Evolutionary conservation across 2,329 filamentous ascomycete genomes (phyloP).

Genomic region (Botrytis deweyae): DNA sequence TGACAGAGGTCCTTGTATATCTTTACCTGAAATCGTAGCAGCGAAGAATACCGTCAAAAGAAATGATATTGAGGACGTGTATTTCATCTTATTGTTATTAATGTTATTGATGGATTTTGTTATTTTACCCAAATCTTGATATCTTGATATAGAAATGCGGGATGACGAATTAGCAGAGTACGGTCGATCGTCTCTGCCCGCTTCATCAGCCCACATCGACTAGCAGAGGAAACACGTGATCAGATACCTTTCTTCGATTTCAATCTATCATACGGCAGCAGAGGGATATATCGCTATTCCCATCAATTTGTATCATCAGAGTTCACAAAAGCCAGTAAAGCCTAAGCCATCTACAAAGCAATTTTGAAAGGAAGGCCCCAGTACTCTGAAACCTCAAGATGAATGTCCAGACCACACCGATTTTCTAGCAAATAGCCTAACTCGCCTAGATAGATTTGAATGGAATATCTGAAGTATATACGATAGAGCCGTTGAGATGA

Average conservation of each 20-base stretch:
- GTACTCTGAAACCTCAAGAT: background rate
- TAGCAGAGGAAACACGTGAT: background rate
- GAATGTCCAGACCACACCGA: background rate
- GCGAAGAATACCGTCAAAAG: constrained; percentile 26
- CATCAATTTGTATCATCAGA: background rate
- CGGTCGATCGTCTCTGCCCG: background rate
- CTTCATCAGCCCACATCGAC: background rate
- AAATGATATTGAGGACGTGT: constrained; percentile 4
- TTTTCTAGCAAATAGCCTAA: background rate
- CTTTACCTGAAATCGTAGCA: constrained; percentile 18
- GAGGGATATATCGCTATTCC: background rate
- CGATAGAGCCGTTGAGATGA: background rate
- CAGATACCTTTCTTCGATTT: too few species aligned
- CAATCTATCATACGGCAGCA: background rate
- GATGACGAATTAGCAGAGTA: constrained; percentile 12
- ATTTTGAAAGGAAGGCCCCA: background rate
- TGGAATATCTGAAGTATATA: background rate
- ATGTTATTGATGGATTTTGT: background rate
- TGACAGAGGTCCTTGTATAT: constrained; percentile 27
- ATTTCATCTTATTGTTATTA: constrained; percentile 18
- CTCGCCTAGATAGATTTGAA: background rate
- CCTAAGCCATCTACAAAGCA: background rate
- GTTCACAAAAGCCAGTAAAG: background rate
- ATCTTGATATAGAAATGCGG: constrained; percentile 13
- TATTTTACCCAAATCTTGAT: constrained; percentile 1